A percentile compares a stretch with the other conserved stretches of the same genome.
Evolutionary conservation across 1,139 yeast genomes (phyloP).

Genomic region (Lodderomyces pseudojiufengensis): DNA sequence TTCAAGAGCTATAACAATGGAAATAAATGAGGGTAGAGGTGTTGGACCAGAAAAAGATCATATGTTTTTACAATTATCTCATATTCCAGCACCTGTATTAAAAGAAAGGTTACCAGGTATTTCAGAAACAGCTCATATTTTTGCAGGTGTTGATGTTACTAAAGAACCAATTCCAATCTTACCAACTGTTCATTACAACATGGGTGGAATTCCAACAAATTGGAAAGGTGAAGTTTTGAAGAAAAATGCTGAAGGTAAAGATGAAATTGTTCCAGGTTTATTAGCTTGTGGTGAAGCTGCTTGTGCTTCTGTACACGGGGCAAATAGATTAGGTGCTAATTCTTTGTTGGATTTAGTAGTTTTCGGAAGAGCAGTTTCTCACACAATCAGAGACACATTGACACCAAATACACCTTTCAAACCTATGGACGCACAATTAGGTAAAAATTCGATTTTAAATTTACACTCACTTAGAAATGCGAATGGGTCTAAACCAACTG

Average conservation of each 20-base stretch:
- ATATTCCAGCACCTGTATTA: constrained; percentile 85
- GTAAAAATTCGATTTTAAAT: constrained; percentile 85
- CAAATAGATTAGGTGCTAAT: constrained; percentile 98
- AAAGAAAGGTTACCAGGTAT: constrained; percentile 98
- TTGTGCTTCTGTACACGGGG: constrained; percentile 98
- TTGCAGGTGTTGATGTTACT: constrained; percentile 98
- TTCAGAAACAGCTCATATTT: constrained; percentile 95
- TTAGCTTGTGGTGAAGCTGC: constrained; percentile 99
- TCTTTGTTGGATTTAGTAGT: constrained; percentile 94
- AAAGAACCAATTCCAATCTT: constrained; percentile 98
- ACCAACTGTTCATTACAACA: constrained; percentile 98
- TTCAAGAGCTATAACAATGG: constrained; percentile 96
- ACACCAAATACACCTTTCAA: constrained; percentile 86
- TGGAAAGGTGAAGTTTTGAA: constrained; percentile 94
- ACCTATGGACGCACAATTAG: constrained; percentile 74
- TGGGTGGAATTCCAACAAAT: constrained; percentile 99
- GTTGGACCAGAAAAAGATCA: constrained; percentile 95
- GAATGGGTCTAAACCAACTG: constrained; percentile 73
- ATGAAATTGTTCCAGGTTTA: constrained; percentile 86
- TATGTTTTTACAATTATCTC: constrained; percentile 89
- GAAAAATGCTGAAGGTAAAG: constrained; percentile 81
- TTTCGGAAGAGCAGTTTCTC: constrained; percentile 97
- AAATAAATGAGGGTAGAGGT: constrained; percentile 98
- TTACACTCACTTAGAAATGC: constrained; percentile 87
- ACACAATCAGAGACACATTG: constrained; percentile 79